phyloP scores from a whole-genome alignment of 768 basidiomycete species.

The Peribolospora baueri region DNA sequence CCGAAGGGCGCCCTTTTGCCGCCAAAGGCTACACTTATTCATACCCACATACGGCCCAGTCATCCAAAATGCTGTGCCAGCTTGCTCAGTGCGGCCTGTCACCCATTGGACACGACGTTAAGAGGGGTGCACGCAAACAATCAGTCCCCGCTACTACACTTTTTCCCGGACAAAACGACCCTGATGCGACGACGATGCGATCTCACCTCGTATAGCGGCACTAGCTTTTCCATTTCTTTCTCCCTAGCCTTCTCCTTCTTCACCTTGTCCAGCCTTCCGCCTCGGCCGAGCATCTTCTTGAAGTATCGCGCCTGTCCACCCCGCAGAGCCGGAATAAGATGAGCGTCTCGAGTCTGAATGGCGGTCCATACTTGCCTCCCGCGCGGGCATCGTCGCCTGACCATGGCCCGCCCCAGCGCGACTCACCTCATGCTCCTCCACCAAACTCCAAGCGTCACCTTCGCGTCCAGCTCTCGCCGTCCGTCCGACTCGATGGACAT shows the following conservation, averaged over 20 bases:
- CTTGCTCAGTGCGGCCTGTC: too few species aligned
- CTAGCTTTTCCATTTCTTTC: constrained; percentile 33
- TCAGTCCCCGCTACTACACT: too few species aligned
- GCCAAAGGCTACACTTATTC: too few species aligned
- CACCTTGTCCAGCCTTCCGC: constrained; percentile 43
- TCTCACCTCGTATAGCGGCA: constrained; percentile 41
- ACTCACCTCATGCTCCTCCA: constrained; percentile 51
- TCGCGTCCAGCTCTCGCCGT: constrained; percentile 75
- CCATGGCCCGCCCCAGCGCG: neutral
- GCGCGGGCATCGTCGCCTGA: neutral
- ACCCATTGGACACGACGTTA: too few species aligned
- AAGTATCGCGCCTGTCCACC: constrained; percentile 53
- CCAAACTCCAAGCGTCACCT: constrained; percentile 81
- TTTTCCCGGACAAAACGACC: too few species aligned
- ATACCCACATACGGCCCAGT: too few species aligned
- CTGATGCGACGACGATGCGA: too few species aligned
- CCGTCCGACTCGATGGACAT: constrained; percentile 87
- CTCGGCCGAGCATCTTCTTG: constrained; percentile 51
- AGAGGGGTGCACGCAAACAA: too few species aligned
- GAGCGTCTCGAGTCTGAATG: neutral
- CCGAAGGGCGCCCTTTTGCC: too few species aligned
- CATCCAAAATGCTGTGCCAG: too few species aligned
- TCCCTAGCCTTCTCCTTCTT: constrained; percentile 42
- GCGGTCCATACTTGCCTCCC: neutral
- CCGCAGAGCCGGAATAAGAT: neutral